Base-by-base conservation (phyloP, 1,284 basidiomycete species). In the Trichosporon inkin region DNA sequence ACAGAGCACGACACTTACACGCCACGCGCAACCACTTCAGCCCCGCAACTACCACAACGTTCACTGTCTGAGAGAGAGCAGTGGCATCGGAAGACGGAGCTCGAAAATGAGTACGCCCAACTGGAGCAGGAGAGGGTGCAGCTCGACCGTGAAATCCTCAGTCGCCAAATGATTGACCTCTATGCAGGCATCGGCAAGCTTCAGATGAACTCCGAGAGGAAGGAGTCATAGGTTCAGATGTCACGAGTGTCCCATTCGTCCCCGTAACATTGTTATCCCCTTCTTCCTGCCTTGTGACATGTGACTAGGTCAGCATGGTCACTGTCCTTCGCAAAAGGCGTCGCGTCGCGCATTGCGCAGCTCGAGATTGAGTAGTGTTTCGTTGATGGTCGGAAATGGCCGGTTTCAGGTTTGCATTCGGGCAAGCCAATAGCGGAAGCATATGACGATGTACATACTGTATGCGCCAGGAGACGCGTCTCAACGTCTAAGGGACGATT, bases 121-220 rank as follows among this genome's bases (percentile, higher is more conserved):
- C 52, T 58, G 6, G 57, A 58, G 34, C 40, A 41, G 16, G 57
- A 58, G 19, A 41, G 53, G 22, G 28, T 49, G 16, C 44, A 49
- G 24, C 44, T 49, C 14, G 44, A 49, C 28, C 44, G 44, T n/a
- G 44, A 49, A 7, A 24, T 49, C 5, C 22, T 49, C 22, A 24
- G 28, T 10, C 44, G 44, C 8, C 44, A 49, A 22, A 49, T 49
- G 22, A 16, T 8, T 22, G 44, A 49, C 14, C 44, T 49, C 14
- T 49, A 49, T 16, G 44, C 44, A 14, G 44, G 44, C 3, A 49
- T 49, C 44, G 44, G 44, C 44, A 49, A 49, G 24, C 22, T 49
- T 8, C 44, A 49, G 24, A 22, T 49, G 13, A 16, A 49, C 22
- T 28, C 44, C 11, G 28, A 24, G 24, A 4, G 44, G 24, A 49